Evolutionary conservation across 202 grass and related monocot genomes (phyloP).

Genomic region (Thinopyrum obtusiflorum): DNA sequence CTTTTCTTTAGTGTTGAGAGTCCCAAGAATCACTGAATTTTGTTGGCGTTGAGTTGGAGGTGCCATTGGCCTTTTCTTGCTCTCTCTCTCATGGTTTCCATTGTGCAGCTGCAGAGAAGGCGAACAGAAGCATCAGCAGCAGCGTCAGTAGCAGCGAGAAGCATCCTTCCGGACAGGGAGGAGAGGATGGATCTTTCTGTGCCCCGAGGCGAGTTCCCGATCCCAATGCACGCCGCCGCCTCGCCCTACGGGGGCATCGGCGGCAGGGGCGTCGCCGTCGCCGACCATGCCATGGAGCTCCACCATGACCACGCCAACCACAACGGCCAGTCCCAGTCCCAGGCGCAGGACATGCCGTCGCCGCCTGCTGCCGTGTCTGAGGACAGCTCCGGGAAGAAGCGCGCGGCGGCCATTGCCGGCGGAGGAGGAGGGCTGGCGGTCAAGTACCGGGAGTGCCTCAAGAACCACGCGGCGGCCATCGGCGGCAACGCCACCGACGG

Average conservation of each 20-base stretch:
- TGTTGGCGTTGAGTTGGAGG: constrained; percentile 35
- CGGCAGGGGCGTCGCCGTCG: constrained; percentile 16
- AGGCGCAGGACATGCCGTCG: background rate
- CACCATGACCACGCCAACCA: constrained; percentile 29
- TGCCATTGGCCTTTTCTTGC: constrained; percentile 46
- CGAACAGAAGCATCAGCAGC: background rate
- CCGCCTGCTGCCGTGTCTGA: background rate
- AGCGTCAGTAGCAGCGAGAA: constrained; percentile 11
- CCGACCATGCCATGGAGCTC: constrained; percentile 36
- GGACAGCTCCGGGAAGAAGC: constrained; percentile 32
- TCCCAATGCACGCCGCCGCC: constrained; percentile 65
- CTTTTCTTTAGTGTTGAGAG: constrained; percentile 34
- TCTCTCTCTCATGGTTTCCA: constrained; percentile 38
- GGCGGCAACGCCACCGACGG: constrained; percentile 94
- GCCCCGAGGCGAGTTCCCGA: constrained; percentile 75
- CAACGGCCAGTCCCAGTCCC: constrained; percentile 32
- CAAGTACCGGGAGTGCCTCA: constrained; percentile 91
- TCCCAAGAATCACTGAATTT: constrained; percentile 59
- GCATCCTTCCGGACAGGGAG: constrained; percentile 27
- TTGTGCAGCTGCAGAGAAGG: constrained; percentile 54
- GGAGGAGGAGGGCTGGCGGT: background rate
- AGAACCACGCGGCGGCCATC: constrained; percentile 94
- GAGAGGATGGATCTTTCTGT: constrained; percentile 80
- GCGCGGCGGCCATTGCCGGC: background rate
- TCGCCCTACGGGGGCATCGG: constrained; percentile 35